A percentile compares a stretch with the other conserved stretches of the same genome.
phyloP scores from a whole-genome alignment of 2,329 filamentous ascomycete genomes.

The Tetracladium maxilliforme region DNA sequence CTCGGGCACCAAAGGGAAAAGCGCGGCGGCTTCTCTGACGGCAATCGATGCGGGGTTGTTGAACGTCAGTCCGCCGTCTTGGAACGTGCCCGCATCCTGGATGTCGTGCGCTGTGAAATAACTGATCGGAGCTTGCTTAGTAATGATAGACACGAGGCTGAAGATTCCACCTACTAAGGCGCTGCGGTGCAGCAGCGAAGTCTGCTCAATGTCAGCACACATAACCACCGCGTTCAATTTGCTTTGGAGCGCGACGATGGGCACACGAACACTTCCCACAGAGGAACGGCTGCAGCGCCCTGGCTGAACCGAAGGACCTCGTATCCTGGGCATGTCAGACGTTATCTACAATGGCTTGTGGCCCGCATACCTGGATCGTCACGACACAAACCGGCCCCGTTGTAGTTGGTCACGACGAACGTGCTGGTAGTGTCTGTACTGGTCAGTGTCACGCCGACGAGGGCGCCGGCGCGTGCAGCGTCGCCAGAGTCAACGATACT shows the following conservation, averaged over 20 bases:
- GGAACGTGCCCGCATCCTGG: slow-evolving; percentile 6
- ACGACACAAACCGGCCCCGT: no score
- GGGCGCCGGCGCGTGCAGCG: no score
- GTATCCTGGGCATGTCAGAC: no score
- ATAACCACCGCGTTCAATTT: no score
- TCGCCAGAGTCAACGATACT: slow-evolving; percentile 9
- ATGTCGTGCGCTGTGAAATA: slow-evolving; percentile 8
- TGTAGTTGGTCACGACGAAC: slow-evolving; percentile 12
- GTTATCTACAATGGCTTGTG: no score
- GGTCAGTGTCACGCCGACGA: no score
- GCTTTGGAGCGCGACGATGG: no score
- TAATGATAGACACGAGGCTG: slow-evolving; percentile 1
- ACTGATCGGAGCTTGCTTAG: slow-evolving; percentile 4
- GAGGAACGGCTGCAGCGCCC: slow-evolving; percentile 5
- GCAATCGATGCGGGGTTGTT: slow-evolving; percentile 6
- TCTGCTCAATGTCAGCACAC: slow-evolving; percentile 4
- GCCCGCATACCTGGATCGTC: no score
- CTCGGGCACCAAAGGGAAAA: slow-evolving; percentile 6
- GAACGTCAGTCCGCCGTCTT: slow-evolving; percentile 9
- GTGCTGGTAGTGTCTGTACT: no score
- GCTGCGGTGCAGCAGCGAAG: slow-evolving; percentile 8
- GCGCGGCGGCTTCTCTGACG: slow-evolving; percentile 4
- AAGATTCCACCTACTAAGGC: slow-evolving; percentile 7
- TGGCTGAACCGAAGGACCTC: slow-evolving; percentile 6
- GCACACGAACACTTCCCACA: slow-evolving; percentile 10